Base-by-base conservation (phyloP, 768 basidiomycete genomes). In the Rhizopogon roseolus region DNA sequence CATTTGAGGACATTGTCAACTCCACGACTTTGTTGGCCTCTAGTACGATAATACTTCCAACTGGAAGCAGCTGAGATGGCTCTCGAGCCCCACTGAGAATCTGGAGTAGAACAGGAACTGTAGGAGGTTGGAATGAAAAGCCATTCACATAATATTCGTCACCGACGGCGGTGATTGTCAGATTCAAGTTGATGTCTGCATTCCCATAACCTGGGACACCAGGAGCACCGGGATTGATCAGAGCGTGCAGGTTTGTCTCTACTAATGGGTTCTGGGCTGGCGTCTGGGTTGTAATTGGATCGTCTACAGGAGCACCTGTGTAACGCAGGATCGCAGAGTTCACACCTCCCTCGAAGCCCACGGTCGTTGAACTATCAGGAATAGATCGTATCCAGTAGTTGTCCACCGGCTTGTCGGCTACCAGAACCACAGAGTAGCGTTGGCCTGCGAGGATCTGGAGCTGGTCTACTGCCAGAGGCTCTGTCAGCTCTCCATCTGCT, bases 281-380 rank as follows among this genome's bases (percentile, higher is more conserved):
- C 1, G 65, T 59, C 5, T 70, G 64, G 3, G 50, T 64, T 2
- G 73, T 74, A 0, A 68, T 73, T 0, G 81, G 80, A 37, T 81
- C 66, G 25, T 55, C 57, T 9, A 14, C 39, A 1, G 68, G 54
- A 0, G 77, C 79, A 14, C 78, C 78, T 10, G 39, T 55, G 61
- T 83, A 83, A 10, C 77, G 73, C 7, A 82, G 65, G 42, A 82
- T 80, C 2, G 79, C 84, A 11, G 77, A 80, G 63, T 81, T 84
- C 27, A 77, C 56, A n/a, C 80, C 81, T 14, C 68, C 71, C 0
- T 51, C 2, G 42, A 71, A 72, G 13, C 56, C 54, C 2, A 64
- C 13, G 11, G 53, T 57, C 10, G 56, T 38, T 6, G 59, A 57
- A 13, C 48, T 32, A 46, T 61, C 61, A 3, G 75, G 70, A 16